phyloP scores from a whole-genome alignment of 805 yeast species.

The Candida loeiensis region DNA sequence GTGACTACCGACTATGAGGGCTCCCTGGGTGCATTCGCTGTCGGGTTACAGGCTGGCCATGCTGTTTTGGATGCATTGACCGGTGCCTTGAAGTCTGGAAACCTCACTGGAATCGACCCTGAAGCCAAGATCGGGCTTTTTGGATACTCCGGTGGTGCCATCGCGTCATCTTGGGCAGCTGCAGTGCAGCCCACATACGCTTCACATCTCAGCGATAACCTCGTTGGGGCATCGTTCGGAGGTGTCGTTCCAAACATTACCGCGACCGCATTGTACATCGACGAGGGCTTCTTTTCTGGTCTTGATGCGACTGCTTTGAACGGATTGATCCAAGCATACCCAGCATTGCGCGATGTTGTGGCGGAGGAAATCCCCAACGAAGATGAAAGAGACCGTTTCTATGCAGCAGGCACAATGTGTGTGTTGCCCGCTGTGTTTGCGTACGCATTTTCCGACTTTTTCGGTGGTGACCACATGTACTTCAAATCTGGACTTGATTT shows the following conservation, averaged over 20 bases:
- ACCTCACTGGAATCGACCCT: conserved; percentile 18
- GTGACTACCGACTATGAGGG: conserved; percentile 37
- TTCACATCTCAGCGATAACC: conserved; percentile 23
- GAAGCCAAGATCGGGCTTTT: conserved; percentile 23
- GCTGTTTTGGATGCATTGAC: conserved; percentile 29
- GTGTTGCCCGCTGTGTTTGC: background rate
- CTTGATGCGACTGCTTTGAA: conserved; percentile 27
- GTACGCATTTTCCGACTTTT: conserved; percentile 1
- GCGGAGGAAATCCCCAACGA: background rate
- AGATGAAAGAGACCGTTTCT: background rate
- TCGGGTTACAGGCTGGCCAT: conserved; percentile 29
- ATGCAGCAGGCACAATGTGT: background rate
- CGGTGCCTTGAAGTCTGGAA: conserved; percentile 20
- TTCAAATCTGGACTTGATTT: conserved; percentile 17
- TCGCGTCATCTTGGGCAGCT: conserved; percentile 38
- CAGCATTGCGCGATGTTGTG: conserved; percentile 14
- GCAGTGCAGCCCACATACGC: conserved; percentile 35
- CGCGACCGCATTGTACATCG: conserved; percentile 21
- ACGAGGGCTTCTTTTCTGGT: conserved; percentile 27
- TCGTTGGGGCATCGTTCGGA: conserved; percentile 34
- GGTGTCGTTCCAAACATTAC: conserved; percentile 35
- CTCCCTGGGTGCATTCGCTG: conserved; percentile 26
- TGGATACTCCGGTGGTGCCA: conserved; percentile 40
- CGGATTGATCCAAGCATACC: conserved; percentile 32
- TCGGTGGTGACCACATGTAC: conserved; percentile 13